A percentile compares a stretch with the other conserved stretches of the same genome.
Evolutionary conservation across 31 red algal species (phyloP).

Genomic region (Odonthalia washingtoniensis): DNA sequence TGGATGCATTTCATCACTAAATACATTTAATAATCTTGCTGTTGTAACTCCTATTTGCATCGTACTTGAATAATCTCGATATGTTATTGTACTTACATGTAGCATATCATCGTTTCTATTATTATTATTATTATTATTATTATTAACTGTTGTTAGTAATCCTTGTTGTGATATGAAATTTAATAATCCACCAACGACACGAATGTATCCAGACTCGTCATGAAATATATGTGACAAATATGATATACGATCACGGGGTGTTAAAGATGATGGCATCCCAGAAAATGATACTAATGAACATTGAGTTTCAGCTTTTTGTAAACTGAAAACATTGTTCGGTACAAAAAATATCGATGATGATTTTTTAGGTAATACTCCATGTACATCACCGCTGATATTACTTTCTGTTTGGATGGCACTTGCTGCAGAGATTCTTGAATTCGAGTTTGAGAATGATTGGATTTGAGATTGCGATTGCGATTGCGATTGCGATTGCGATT

Average conservation of each 20-base stretch:
- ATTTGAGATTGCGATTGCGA: no score
- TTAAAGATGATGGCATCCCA: conserved; percentile 51
- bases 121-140: no score
- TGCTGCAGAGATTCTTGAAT: not conserved
- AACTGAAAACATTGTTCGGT: conserved; percentile 60
- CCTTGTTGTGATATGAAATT: conserved; percentile 69
- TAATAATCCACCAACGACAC: conserved; percentile 70
- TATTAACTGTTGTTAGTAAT: conserved; percentile 17
- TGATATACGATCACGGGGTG: conserved; percentile 10
- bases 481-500: no score
- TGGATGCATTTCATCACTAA: conserved; percentile 66
- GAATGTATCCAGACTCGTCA: conserved; percentile 51
- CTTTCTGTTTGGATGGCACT: not conserved
- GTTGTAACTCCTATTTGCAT: conserved; percentile 62
- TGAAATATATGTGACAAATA: conserved; percentile 66
- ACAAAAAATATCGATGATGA: conserved; percentile 49
- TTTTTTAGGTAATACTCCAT: not conserved
- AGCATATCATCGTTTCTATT: conserved; percentile 31
- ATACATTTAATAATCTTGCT: conserved; percentile 55
- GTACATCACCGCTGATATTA: not conserved
- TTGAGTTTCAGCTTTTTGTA: conserved; percentile 43
- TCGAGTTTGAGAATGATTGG: no score
- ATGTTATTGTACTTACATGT: conserved; percentile 58
- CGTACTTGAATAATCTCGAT: conserved; percentile 45
- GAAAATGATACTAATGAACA: conserved; percentile 52